Percentiles rank a stretch among this genome's conserved stretches.
These are phyloP conservation scores for Hortaea werneckii DNA, from an alignment of 2,329 filamentous ascomycete genomes.

Conservation along the genomic window DNA sequence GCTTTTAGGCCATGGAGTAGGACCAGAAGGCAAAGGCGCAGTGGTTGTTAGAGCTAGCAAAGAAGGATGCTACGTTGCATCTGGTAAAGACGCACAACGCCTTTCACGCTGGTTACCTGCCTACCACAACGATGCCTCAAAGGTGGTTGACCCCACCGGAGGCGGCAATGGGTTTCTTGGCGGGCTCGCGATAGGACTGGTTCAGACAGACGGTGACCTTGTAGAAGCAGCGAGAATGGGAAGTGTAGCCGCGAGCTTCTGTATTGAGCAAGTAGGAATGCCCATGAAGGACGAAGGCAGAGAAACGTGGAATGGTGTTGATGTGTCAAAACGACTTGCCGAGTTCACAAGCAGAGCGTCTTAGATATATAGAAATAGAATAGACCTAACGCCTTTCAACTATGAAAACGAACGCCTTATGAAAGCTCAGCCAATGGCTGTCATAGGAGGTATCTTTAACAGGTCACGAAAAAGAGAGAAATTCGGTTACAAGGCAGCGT, in stretches of 20 bases:
- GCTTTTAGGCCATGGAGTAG: slow-evolving; percentile 23
- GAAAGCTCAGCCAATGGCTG: not conserved
- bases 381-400: no score
- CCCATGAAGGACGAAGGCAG: slow-evolving; percentile 42
- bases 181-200: slow-evolving; percentile 47
- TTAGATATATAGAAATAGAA: not conserved
- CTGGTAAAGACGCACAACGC: not conserved
- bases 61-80: slow-evolving; percentile 53
- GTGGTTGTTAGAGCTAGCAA: slow-evolving; percentile 63
- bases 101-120: slow-evolving; percentile 61
- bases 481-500: not conserved
- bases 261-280: slow-evolving; percentile 88
- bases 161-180: slow-evolving; percentile 85
- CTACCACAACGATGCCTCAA: slow-evolving; percentile 47
- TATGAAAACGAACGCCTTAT: not conserved
- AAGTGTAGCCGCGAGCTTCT: slow-evolving; percentile 76
- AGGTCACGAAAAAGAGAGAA: not conserved
- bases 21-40: slow-evolving; percentile 31
- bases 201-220: slow-evolving; percentile 44
- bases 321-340: slow-evolving; percentile 29
- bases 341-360: slow-evolving; percentile 20
- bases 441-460: not conserved
- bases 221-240: slow-evolving; percentile 69
- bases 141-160: slow-evolving; percentile 84
- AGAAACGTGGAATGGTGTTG: slow-evolving; percentile 41